Conservation (phyloP, 2,329 filamentous ascomycete species). For the Emmonsiellopsis sp. region DNA sequence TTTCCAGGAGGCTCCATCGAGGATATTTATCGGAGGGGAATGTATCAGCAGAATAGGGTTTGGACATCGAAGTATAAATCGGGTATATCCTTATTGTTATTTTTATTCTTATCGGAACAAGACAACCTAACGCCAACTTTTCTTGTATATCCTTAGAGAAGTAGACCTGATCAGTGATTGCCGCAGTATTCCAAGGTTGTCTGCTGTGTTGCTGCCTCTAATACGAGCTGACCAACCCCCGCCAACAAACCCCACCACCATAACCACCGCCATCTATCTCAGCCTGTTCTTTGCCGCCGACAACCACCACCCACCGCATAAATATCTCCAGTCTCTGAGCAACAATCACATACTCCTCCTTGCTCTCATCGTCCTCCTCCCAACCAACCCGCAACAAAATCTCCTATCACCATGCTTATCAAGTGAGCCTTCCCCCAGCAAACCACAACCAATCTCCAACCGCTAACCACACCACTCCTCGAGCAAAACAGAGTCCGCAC, state of each 20-base stretch:
- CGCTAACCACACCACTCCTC: slow-evolving; percentile 6
- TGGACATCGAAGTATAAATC: no score
- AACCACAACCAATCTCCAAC: slow-evolving; percentile 1
- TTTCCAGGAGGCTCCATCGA: not conserved
- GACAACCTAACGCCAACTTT: no score
- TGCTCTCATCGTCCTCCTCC: not conserved
- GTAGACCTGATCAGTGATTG: no score
- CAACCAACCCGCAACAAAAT: slow-evolving; percentile 21
- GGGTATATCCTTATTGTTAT: no score
- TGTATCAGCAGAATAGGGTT: no score
- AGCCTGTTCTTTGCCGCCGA: not conserved
- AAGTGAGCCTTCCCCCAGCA: slow-evolving; percentile 32
- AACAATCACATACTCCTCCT: not conserved
- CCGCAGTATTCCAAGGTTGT: no score
- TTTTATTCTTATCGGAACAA: no score
- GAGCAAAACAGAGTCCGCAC: slow-evolving; percentile 68
- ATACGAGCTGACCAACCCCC: not conserved
- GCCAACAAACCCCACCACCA: not conserved
- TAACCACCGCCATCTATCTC: not conserved
- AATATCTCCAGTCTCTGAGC: no score
- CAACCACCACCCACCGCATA: no score
- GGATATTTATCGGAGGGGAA: no score
- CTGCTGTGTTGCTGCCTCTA: no score
- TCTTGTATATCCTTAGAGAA: no score
- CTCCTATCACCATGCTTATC: slow-evolving; percentile 36